These are phyloP conservation scores for Hypoxylon sp. DNA, from an alignment of 2,329 filamentous ascomycete genomes.

Conservation along the genomic window DNA sequence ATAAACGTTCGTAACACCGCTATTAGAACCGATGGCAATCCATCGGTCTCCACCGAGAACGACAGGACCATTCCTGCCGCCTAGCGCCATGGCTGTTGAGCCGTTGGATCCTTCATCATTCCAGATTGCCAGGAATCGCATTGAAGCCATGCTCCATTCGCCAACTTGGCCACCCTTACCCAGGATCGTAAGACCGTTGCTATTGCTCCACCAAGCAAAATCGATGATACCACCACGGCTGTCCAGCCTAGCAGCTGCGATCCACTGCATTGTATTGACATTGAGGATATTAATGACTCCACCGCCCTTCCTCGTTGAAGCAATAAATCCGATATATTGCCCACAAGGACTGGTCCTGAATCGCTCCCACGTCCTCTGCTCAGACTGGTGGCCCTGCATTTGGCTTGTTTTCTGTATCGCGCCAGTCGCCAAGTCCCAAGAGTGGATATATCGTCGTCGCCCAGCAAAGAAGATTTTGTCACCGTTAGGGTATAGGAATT, in stretches of 20 bases:
- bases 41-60: slow-evolving; percentile 83
- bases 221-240: slow-evolving; percentile 86
- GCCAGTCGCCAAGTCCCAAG: slow-evolving; percentile 89
- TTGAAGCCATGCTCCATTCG: slow-evolving; percentile 81
- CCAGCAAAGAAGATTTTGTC: slow-evolving; percentile 89
- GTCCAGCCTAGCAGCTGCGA: slow-evolving; percentile 83
- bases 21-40: slow-evolving; percentile 87
- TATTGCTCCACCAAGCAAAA: slow-evolving; percentile 91
- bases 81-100: slow-evolving; percentile 83
- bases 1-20: slow-evolving; percentile 93
- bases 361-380: slow-evolving; percentile 90
- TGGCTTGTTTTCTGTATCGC: slow-evolving; percentile 83
- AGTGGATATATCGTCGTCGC: slow-evolving; percentile 90
- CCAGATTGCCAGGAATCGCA: slow-evolving; percentile 83
- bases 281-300: slow-evolving; percentile 89
- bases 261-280: slow-evolving; percentile 86
- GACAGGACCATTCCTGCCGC: slow-evolving; percentile 72
- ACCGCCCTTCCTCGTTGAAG: slow-evolving; percentile 84
- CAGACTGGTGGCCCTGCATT: slow-evolving; percentile 78
- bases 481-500: slow-evolving; percentile 79
- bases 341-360: slow-evolving; percentile 92
- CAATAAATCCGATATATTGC: slow-evolving; percentile 84
- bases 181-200: slow-evolving; percentile 82
- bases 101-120: slow-evolving; percentile 89
- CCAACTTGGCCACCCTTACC: slow-evolving; percentile 90